phyloP scores from a whole-genome alignment of 345 rosid genomes.

The Lepidium aucheri region DNA sequence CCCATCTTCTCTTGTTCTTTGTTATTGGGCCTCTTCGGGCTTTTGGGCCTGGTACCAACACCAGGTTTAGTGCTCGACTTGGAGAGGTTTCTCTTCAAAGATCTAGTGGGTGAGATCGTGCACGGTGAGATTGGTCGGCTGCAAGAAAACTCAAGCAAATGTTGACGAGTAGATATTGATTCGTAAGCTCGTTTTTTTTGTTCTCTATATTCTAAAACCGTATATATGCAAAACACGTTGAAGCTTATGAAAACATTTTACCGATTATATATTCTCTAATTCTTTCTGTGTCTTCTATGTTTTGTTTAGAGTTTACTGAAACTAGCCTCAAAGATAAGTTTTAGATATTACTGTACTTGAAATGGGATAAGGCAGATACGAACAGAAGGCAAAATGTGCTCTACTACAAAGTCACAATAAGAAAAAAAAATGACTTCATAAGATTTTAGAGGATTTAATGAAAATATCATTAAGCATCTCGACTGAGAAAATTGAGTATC shows the following conservation, averaged over 20 bases:
- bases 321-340: not conserved
- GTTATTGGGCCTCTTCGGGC: too few species aligned
- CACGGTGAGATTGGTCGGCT: constrained; percentile 40
- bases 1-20: too few species aligned
- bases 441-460: too few species aligned
- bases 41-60: too few species aligned
- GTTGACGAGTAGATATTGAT: constrained; percentile 26
- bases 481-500: too few species aligned
- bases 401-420: too few species aligned
- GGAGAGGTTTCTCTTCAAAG: constrained; percentile 78
- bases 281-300: not conserved
- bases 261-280: not conserved
- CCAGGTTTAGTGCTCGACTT: constrained; percentile 53
- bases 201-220: not conserved
- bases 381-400: too few species aligned
- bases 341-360: too few species aligned
- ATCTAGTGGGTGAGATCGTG: constrained; percentile 68
- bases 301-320: not conserved
- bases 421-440: too few species aligned
- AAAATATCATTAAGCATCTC: too few species aligned
- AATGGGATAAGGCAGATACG: too few species aligned
- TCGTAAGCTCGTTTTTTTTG: not conserved
- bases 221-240: not conserved
- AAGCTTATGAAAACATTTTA: not conserved
- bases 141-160: constrained; percentile 35